Base-by-base conservation (phyloP, 1,139 yeast genomes). In the Kluyveromyces sp. region DNA sequence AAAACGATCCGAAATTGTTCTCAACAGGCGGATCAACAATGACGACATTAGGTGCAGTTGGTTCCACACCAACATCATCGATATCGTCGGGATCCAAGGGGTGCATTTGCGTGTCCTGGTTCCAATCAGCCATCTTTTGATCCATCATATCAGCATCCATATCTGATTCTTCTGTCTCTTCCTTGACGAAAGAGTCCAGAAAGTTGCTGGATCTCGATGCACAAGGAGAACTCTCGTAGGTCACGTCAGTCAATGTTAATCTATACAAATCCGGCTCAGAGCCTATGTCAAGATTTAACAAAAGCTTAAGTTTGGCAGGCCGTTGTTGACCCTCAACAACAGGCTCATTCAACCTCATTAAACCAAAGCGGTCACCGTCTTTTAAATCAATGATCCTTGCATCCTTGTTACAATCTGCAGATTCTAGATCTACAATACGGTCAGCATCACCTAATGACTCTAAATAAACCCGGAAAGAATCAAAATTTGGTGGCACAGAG, bases 281-380 rank as follows among this genome's bases (percentile, higher is more conserved):
- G 15, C 37, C 38, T 2, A 8, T 31, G 7, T 26, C 15, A 10
- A 41, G 25, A 21, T 31, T 21, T 27, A 41, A 15, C 15, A 26
- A 34, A 31, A 50, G 44, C 42, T 49, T 50, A 15, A 50, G 34
- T 38, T 48, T 47, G 25, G 53, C 53, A 25, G 50, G 52, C 8
- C 52, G 46, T 26, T 37, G 36, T 28, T 49, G 53, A 7, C 40
- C 45, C 3, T 39, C 33, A 21, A 42, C 42, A 7, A 49, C 27
- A 7, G 52, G 49, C 27, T 41, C 39, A 35, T 38, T 37, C 28
- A 48, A 31, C 38, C 42, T 44, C 40, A 57, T 48, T 25, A 57
- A 42, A 2, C 61, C 61, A 45, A 57, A 56, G 29, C 58, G 42
- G 35, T 56, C 60, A 4, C 61, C 60, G 42, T 56, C 55, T 41